These are phyloP conservation scores for Neonectria hederae DNA, from an alignment of 2,329 filamentous ascomycete species.

Conservation along the genomic window DNA sequence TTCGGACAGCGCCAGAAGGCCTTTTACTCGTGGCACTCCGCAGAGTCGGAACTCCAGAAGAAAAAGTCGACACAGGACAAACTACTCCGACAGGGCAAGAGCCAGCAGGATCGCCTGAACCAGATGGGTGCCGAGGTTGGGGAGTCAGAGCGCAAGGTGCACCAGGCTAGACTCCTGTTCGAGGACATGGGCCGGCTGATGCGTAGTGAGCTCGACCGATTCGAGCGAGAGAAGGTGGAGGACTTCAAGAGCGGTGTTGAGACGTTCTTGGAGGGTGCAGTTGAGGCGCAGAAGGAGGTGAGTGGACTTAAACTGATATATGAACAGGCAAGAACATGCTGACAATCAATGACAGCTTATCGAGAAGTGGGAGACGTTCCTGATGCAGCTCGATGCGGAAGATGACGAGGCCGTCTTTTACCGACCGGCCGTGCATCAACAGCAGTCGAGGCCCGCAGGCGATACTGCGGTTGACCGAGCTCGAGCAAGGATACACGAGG, in stretches of 20 bases:
- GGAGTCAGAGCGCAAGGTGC: constrained; percentile 93
- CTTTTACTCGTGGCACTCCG: constrained; percentile 92
- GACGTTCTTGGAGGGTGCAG: constrained; percentile 95
- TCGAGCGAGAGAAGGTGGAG: constrained; percentile 97
- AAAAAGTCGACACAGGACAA: constrained; percentile 91
- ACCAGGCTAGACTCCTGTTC: constrained; percentile 88
- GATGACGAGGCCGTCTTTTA: constrained; percentile 81
- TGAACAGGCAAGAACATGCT: constrained; percentile 19
- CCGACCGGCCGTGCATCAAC: constrained; percentile 67
- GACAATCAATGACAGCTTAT: constrained; percentile 59
- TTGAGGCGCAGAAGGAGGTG: constrained; percentile 99
- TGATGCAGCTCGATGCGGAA: constrained; percentile 94
- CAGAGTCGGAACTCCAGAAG: constrained; percentile 91
- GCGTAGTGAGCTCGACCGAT: constrained; percentile 89
- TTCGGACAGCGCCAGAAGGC: constrained; percentile 94
- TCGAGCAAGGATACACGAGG: constrained; percentile 66
- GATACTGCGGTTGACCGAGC: constrained; percentile 70
- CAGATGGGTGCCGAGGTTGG: constrained; percentile 92
- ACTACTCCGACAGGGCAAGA: constrained; percentile 91
- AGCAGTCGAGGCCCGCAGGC: constrained; percentile 59
- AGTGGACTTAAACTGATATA: constrained; percentile 42
- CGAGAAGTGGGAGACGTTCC: constrained; percentile 98
- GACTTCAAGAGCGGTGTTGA: constrained; percentile 99
- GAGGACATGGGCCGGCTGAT: constrained; percentile 98
- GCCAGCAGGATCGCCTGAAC: constrained; percentile 93